phyloP scores from a whole-genome alignment of 306 rosid species.

The Vicia sativa region DNA sequence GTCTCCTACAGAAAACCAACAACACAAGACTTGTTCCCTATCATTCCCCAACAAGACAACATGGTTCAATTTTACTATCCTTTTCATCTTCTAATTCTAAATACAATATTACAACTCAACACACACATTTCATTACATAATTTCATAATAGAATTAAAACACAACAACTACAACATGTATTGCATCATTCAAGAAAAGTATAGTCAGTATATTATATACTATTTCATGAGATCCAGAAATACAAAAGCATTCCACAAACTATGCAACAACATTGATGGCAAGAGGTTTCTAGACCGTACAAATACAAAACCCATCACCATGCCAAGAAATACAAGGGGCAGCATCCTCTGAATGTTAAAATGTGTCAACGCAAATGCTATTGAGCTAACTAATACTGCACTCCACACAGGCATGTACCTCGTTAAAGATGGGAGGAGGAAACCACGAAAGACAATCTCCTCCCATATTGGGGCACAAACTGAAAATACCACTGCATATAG shows the following conservation, averaged over 20 bases:
- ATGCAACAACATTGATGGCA: conserved; percentile 64
- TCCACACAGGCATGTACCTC: conserved; percentile 63
- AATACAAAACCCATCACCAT: conserved; percentile 58
- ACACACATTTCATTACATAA: no score
- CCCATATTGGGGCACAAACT: conserved; percentile 64
- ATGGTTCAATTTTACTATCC: no score
- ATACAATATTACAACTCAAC: no score
- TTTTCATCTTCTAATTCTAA: no score
- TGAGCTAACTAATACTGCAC: conserved; percentile 62
- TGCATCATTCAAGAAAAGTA: no score
- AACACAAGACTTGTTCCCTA: no score
- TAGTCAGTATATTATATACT: no score
- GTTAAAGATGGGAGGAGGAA: conserved; percentile 69
- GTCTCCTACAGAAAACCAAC: no score
- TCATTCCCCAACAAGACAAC: no score
- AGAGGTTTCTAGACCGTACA: conserved; percentile 59
- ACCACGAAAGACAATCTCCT: conserved; percentile 66
- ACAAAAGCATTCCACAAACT: conserved; percentile 74
- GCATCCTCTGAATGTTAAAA: conserved; percentile 62
- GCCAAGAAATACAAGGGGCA: conserved; percentile 63
- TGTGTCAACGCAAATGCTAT: conserved; percentile 63
- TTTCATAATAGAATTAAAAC: no score
- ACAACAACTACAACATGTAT: no score
- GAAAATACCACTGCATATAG: conserved; percentile 63
- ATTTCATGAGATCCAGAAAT: conserved; percentile 65